Evolutionary conservation across 495 filamentous ascomycete genomes (phyloP).

Genomic region (Podospora anserina): DNA sequence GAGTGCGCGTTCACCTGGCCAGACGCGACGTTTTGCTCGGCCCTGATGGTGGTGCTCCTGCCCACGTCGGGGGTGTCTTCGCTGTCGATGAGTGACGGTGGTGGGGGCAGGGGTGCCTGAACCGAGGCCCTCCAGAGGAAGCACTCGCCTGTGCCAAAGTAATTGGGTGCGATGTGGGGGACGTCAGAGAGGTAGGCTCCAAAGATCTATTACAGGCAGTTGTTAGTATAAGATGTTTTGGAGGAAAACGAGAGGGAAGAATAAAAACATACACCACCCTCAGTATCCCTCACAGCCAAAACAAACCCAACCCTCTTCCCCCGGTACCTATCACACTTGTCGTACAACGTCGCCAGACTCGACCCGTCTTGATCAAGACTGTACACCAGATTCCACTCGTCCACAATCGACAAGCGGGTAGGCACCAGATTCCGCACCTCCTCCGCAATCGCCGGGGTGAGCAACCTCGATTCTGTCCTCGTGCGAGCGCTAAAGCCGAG

Average conservation of each 20-base stretch:
- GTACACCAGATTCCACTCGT: constrained; percentile 83
- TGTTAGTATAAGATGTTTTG: constrained; percentile 1
- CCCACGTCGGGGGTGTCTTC: constrained; percentile 65
- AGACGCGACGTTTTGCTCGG: constrained; percentile 6
- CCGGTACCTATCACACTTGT: constrained; percentile 59
- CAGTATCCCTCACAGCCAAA: constrained; percentile 73
- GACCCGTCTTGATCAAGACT: constrained; percentile 92
- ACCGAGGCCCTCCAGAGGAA: constrained; percentile 89
- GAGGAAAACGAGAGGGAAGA: constrained; percentile 1
- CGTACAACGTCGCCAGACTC: constrained; percentile 81
- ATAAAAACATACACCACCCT: constrained; percentile 55
- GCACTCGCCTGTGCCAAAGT: constrained; percentile 94
- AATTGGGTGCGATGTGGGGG: constrained; percentile 74
- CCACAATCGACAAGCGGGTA: constrained; percentile 75
- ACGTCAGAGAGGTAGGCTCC: constrained; percentile 91
- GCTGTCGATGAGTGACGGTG: constrained; percentile 54
- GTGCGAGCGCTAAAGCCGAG: constrained; percentile 43
- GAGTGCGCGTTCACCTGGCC: constrained; percentile 29
- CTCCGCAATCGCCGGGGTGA: constrained; percentile 75
- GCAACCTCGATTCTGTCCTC: constrained; percentile 42
- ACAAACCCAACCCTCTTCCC: constrained; percentile 80
- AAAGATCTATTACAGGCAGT: constrained; percentile 58
- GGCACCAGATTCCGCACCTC: constrained; percentile 91
- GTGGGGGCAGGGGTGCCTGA: constrained; percentile 63
- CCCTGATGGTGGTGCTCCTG: constrained; percentile 64